A percentile compares a stretch with the other conserved stretches of the same genome.
These are phyloP conservation scores for Pterula multifida DNA, from an alignment of 1,284 basidiomycete species.

Conservation along the genomic window DNA sequence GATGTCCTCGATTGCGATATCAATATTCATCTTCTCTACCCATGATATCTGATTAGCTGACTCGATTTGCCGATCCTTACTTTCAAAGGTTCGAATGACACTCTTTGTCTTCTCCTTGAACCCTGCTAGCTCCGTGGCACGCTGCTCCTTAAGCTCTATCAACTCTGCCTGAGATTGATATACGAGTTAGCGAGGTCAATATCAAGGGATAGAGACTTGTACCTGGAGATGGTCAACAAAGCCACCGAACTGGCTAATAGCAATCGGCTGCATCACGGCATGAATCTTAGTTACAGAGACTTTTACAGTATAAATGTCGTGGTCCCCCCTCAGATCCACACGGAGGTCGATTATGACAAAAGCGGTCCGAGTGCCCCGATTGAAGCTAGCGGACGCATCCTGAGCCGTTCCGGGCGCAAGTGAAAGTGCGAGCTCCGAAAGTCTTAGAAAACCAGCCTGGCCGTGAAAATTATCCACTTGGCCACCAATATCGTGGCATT, in stretches of 20 bases:
- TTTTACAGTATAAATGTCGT: conserved; percentile 20
- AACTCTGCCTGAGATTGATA: conserved; percentile 52
- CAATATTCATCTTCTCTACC: conserved; percentile 56
- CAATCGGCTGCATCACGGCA: conserved; percentile 86
- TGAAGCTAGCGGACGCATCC: conserved; percentile 26
- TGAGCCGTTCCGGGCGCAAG: conserved; percentile 44
- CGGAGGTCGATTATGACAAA: conserved; percentile 74
- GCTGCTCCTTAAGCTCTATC: conserved; percentile 55
- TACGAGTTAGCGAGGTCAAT: conserved; percentile 6
- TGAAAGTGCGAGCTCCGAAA: conserved; percentile 65
- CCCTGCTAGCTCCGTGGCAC: conserved; percentile 63
- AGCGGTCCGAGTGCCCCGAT: conserved; percentile 59
- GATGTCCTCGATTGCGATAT: conserved; percentile 55
- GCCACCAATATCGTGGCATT: conserved; percentile 62
- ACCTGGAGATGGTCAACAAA: conserved; percentile 77
- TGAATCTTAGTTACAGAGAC: conserved; percentile 65
- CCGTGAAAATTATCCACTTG: conserved; percentile 33
- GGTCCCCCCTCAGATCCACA: conserved; percentile 23
- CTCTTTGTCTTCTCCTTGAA: conserved; percentile 73
- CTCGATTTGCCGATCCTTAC: conserved; percentile 27
- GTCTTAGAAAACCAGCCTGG: conserved; percentile 45
- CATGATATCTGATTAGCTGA: conserved; percentile 29
- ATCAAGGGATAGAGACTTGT: conserved; percentile 7
- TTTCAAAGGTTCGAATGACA: conserved; percentile 64
- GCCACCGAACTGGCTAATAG: conserved; percentile 79